Evolutionary conservation across 345 rosid genomes (phyloP).

Genomic region (Toxicodendron radicans): DNA sequence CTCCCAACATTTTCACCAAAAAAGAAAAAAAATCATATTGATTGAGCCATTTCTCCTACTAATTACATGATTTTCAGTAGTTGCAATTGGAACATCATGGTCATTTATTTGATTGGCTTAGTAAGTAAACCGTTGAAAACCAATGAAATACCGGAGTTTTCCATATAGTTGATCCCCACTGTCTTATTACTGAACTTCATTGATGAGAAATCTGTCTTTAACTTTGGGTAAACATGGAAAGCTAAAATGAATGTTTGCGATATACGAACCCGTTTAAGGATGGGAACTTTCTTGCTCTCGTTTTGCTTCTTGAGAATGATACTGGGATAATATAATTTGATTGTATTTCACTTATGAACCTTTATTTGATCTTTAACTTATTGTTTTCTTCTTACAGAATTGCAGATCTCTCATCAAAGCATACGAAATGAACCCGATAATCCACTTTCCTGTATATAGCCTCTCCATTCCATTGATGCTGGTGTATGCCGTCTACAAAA

Average conservation of each 20-base stretch:
- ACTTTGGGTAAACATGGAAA: not conserved
- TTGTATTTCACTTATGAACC: not conserved
- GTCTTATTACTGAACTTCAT: not conserved
- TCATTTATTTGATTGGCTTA: not conserved
- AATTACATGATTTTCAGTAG: not conserved
- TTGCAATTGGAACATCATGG: not conserved
- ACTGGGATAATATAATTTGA: not conserved
- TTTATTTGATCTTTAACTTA: slow-evolving; percentile 1
- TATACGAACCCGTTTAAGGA: too few species aligned
- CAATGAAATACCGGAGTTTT: too few species aligned
- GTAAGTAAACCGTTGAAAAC: too few species aligned
- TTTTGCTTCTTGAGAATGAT: too few species aligned
- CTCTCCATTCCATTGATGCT: slow-evolving; percentile 61
- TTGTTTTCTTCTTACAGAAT: slow-evolving; percentile 43
- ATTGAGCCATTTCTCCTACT: too few species aligned
- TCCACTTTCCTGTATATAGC: slow-evolving; percentile 76
- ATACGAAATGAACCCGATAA: slow-evolving; percentile 79
- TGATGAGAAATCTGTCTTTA: not conserved
- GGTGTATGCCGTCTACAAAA: slow-evolving; percentile 49
- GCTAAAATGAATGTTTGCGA: too few species aligned
- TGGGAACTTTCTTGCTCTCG: too few species aligned
- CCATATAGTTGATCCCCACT: not conserved
- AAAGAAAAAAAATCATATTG: too few species aligned
- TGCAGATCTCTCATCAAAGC: slow-evolving; percentile 78
- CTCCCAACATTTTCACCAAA: not conserved